Base-by-base conservation (phyloP, 2,329 filamentous ascomycete species). In the Capronia coronata region DNA sequence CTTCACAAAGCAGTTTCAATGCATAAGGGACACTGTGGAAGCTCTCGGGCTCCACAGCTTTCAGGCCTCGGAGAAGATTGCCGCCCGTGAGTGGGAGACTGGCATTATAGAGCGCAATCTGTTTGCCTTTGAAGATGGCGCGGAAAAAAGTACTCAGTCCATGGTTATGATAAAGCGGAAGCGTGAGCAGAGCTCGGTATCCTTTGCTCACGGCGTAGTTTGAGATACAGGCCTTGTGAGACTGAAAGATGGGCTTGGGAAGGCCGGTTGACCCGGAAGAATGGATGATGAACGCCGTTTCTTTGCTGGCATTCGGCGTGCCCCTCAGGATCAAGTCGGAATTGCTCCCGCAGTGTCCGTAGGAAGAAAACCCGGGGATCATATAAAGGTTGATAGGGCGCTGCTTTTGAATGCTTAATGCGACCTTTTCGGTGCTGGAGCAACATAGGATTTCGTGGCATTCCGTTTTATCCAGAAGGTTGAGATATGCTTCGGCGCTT, bases 1-100 rank as follows among this genome's bases (percentile, higher is more conserved):
- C 72, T 60, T 85, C 82, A 0, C 75, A 74, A 1, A 85, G 68
- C 0, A 86, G 65, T 59, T 84, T 84, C 14, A 86, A 63, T 0
- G 78, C 49, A 27, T 54, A 57, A 5, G 54, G 54, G 0, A 85
- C 82, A 2, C 71, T 74, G 49, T 82, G 75, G 25, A 84, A 75
- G 16, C 77, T 74, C 46, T 83, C 72, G 0, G 73, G 70, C 14
- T 70, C 55, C 48, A 71, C 61, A 6, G 61, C 62, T 6, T 64
- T 56, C 57, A 80, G 69, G 9, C 71, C 71, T 3, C 65, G 61
- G 1, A 76, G 63, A 1, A 81, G 63, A 13, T 72, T 67, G n/a
- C 69, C 65, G 1, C 66, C 67, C 0, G 80, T 79, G 2, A 83
- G 62, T 0, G 80, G 80, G 2, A 82, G 59, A 1, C 68, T 67